A percentile compares a stretch with the other conserved stretches of the same genome.
Conservation (phyloP, 2,329 filamentous ascomycete species). For the Grosmannia serpens region DNA sequence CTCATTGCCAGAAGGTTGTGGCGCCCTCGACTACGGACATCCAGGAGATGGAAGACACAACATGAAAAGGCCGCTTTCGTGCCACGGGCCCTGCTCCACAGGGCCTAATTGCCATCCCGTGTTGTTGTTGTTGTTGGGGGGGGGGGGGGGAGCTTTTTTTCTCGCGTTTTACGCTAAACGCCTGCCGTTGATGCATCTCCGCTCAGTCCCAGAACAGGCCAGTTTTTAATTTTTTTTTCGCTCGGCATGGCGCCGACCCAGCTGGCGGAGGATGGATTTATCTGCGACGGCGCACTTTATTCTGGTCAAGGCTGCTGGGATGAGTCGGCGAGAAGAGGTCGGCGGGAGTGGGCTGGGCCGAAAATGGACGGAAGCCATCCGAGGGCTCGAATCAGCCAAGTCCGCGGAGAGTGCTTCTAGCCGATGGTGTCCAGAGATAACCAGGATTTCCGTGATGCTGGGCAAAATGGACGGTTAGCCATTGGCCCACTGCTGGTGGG, state of each 20-base stretch:
- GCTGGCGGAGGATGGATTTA: background rate
- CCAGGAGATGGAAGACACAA: background rate
- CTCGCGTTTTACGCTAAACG: background rate
- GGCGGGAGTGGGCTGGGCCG: background rate
- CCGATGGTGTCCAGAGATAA: background rate
- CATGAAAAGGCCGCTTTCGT: background rate
- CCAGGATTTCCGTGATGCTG: background rate
- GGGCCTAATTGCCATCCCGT: background rate
- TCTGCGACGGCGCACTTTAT: background rate
- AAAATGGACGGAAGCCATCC: background rate
- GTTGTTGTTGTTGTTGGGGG: background rate
- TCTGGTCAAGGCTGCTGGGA: background rate
- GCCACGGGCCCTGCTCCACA: background rate
- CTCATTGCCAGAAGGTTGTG: background rate
- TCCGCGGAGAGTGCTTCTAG: background rate
- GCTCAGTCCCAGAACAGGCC: constrained; percentile 1
- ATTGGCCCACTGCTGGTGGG: background rate
- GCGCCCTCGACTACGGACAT: background rate
- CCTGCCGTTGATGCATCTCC: constrained; percentile 13
- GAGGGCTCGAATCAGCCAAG: background rate
- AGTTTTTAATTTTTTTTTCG: too few relatives aligned
- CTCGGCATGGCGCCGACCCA: background rate
- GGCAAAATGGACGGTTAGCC: background rate
- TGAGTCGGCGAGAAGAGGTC: background rate
- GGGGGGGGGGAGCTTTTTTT: background rate